Evolutionary conservation across 495 filamentous ascomycete genomes (phyloP).

Genomic region (Penicillium paradoxum): DNA sequence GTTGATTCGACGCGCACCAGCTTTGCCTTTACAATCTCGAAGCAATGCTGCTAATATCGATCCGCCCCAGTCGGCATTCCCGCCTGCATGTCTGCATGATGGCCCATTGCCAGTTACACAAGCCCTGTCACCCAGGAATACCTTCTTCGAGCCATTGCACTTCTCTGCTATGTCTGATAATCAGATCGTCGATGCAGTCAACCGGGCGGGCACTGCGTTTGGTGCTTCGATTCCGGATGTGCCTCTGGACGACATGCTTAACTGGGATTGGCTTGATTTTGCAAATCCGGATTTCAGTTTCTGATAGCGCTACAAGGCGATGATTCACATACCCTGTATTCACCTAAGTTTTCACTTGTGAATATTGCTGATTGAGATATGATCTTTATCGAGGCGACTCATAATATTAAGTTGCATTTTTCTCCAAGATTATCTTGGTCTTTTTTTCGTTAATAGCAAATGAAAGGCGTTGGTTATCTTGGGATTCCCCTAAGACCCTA

Average conservation of each 20-base stretch:
- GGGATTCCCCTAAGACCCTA: too few relatives aligned
- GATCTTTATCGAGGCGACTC: too few relatives aligned
- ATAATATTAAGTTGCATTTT: too few relatives aligned
- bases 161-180: constrained; percentile 65
- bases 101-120: constrained; percentile 3
- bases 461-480: too few relatives aligned
- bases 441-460: too few relatives aligned
- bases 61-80: constrained; percentile 11
- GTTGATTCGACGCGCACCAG: constrained; percentile 44
- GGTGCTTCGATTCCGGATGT: constrained; percentile 49
- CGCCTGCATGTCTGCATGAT: constrained; percentile 14
- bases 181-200: constrained; percentile 59
- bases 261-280: constrained; percentile 58
- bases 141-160: constrained; percentile 53
- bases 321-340: background rate
- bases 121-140: constrained; percentile 15
- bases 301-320: background rate
- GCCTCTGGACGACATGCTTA: constrained; percentile 51
- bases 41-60: constrained; percentile 3
- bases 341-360: too few relatives aligned
- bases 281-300: constrained; percentile 44
- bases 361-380: too few relatives aligned
- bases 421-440: too few relatives aligned
- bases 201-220: constrained; percentile 53
- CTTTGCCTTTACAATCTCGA: constrained; percentile 6